phyloP scores from a whole-genome alignment of 1,284 basidiomycete genomes.

The Trametes hirsuta region DNA sequence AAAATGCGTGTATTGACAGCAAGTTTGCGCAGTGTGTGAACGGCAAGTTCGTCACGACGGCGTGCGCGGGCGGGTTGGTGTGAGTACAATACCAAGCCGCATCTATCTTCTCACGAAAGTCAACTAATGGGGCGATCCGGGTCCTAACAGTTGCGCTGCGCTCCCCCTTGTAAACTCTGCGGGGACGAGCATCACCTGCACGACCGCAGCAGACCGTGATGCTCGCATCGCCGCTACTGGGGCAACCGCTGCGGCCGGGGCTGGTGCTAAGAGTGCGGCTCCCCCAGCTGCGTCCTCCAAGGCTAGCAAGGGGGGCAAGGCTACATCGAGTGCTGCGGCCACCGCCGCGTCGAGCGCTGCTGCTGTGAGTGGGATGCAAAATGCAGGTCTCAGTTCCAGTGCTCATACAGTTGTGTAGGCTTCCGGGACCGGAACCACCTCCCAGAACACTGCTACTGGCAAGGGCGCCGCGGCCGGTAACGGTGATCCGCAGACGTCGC shows the following conservation, averaged over 20 bases:
- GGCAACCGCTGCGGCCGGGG: slow-evolving; percentile 26
- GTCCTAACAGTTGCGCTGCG: slow-evolving; percentile 49
- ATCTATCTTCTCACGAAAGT: background rate
- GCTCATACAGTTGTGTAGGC: background rate
- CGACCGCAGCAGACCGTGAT: slow-evolving; percentile 43
- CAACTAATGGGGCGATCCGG: background rate
- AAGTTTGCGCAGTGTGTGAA: slow-evolving; percentile 54
- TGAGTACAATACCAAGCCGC: slow-evolving; percentile 33
- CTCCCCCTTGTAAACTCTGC: slow-evolving; percentile 50
- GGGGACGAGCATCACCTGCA: slow-evolving; percentile 52
- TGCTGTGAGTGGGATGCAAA: slow-evolving; percentile 3
- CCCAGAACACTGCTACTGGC: slow-evolving; percentile 11
- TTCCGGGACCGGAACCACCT: slow-evolving; percentile 10
- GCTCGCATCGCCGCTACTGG: slow-evolving; percentile 46
- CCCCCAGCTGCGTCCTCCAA: slow-evolving; percentile 4
- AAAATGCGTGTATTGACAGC: slow-evolving; percentile 49
- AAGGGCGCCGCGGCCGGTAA: background rate
- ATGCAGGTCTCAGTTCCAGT: background rate
- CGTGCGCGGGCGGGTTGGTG: slow-evolving; percentile 47
- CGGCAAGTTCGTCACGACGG: slow-evolving; percentile 47
- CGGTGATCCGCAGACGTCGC: slow-evolving; percentile 36
- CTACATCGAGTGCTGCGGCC: background rate
- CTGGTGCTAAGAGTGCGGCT: slow-evolving; percentile 8
- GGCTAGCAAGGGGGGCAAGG: background rate
- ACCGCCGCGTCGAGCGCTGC: slow-evolving; percentile 4